A percentile compares a stretch with the other conserved stretches of the same genome.
phyloP scores from a whole-genome alignment of 148 eudicot species.

The Chenopodium suecicum region DNA sequence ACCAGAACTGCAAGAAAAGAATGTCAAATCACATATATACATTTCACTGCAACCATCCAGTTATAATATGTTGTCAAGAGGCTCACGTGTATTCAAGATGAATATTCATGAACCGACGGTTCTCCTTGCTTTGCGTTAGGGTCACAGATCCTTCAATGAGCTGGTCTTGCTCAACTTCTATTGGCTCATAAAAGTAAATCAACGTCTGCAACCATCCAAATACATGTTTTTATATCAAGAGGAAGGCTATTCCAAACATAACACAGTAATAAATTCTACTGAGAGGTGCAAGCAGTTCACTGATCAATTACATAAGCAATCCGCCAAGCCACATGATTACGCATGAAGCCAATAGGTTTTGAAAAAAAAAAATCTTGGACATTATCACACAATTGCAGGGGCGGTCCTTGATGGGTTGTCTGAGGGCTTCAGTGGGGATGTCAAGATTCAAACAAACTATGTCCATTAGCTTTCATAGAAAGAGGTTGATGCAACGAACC shows the following conservation, averaged over 20 bases:
- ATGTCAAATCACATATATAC: not conserved
- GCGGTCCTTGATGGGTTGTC: no score
- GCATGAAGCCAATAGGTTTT: not conserved
- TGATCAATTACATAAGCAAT: not conserved
- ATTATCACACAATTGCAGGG: no score
- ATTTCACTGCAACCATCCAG: not conserved
- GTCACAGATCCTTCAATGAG: slow-evolving; percentile 75
- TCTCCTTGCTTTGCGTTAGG: slow-evolving; percentile 87
- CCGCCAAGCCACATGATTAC: not conserved
- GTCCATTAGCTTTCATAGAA: no score
- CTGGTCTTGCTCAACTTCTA: slow-evolving; percentile 95
- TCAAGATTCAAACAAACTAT: no score
- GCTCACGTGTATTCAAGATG: slow-evolving; percentile 80
- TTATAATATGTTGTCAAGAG: not conserved
- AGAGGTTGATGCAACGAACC: no score
- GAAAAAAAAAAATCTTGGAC: no score
- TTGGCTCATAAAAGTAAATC: slow-evolving; percentile 83
- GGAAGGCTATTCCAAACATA: not conserved
- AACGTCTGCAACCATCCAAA: slow-evolving; percentile 52
- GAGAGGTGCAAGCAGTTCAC: not conserved
- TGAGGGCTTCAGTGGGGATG: no score
- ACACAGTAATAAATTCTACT: not conserved
- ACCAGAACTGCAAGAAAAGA: slow-evolving; percentile 65
- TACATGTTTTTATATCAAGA: slow-evolving; percentile 7
- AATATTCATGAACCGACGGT: slow-evolving; percentile 80